Conservation (phyloP, 1,139 yeast species). For the Taphrina wiesneri region DNA sequence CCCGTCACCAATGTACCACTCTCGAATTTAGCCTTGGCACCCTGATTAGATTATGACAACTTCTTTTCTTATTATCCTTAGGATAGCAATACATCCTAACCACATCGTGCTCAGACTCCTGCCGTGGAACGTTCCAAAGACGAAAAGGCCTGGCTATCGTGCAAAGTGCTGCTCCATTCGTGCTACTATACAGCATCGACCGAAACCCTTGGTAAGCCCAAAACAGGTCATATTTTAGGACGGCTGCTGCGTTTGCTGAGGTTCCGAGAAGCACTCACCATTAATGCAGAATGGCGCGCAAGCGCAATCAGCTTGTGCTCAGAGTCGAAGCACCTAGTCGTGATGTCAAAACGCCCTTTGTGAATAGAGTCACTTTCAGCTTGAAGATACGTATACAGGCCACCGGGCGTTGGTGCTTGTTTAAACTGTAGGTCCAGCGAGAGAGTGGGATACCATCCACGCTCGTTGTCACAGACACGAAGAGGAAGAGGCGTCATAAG, state of each 20-base stretch:
- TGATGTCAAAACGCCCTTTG: conserved; percentile 28
- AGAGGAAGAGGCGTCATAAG: conserved; percentile 31
- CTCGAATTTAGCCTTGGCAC: conserved; percentile 4
- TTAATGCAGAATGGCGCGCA: conserved; percentile 25
- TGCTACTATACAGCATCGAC: no score
- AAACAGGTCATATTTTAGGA: background rate
- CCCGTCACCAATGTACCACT: background rate
- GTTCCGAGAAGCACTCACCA: conserved; percentile 22
- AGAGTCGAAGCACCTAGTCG: conserved; percentile 22
- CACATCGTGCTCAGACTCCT: background rate
- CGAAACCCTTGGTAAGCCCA: no score
- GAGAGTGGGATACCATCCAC: conserved; percentile 29
- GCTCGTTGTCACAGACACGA: conserved; percentile 15
- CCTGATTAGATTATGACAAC: background rate
- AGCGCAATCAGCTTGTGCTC: conserved; percentile 18
- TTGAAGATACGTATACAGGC: conserved; percentile 10
- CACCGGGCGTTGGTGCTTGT: conserved; percentile 5
- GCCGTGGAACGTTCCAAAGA: no score
- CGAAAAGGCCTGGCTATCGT: no score
- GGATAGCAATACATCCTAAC: conserved; percentile 2
- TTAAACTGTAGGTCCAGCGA: conserved; percentile 31
- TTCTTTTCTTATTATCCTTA: conserved; percentile 14
- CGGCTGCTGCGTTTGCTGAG: conserved; percentile 13
- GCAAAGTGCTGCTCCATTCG: no score
- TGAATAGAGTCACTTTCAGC: conserved; percentile 25